Conservation (phyloP, 2,329 filamentous ascomycete species). For the Xylariaceae sp. region DNA sequence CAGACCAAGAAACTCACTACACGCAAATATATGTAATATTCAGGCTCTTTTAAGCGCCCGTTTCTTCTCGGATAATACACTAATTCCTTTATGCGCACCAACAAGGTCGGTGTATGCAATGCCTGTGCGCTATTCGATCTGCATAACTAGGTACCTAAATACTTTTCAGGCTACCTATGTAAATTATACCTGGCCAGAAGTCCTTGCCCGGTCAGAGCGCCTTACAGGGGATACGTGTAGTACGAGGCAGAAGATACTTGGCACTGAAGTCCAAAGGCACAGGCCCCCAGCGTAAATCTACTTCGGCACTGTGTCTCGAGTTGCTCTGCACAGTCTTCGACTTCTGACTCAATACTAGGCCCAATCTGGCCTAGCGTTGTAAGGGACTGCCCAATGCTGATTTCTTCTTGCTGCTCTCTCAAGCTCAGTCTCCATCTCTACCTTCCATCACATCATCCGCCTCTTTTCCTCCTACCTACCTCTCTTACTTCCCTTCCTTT, state of each 20-base stretch:
- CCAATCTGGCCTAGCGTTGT: constrained; percentile 3
- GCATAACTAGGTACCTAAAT: too few species aligned
- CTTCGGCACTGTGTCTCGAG: background rate
- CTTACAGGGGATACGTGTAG: background rate
- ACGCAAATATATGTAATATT: too few species aligned
- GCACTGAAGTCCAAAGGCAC: background rate
- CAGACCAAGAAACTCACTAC: too few species aligned
- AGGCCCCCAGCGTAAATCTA: background rate
- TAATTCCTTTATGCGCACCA: too few species aligned
- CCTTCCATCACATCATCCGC: constrained; percentile 24
- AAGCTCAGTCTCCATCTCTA: constrained; percentile 27
- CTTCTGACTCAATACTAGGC: constrained; percentile 16
- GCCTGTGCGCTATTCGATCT: too few species aligned
- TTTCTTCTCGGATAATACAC: too few species aligned
- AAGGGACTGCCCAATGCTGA: constrained; percentile 14
- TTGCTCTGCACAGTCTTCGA: constrained; percentile 15
- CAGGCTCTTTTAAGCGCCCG: too few species aligned
- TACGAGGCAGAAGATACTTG: background rate
- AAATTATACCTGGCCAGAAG: too few species aligned
- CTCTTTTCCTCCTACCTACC: constrained; percentile 19
- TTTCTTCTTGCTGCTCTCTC: constrained; percentile 31
- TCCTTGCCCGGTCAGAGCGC: too few species aligned
- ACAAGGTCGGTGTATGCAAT: too few species aligned
- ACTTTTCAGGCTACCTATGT: too few species aligned
- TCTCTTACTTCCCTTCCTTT: constrained; percentile 13